Percentiles rank a stretch among this genome's conserved stretches.
Evolutionary conservation across 1,284 basidiomycete genomes (phyloP).

Genomic region (Ustilago crameri): DNA sequence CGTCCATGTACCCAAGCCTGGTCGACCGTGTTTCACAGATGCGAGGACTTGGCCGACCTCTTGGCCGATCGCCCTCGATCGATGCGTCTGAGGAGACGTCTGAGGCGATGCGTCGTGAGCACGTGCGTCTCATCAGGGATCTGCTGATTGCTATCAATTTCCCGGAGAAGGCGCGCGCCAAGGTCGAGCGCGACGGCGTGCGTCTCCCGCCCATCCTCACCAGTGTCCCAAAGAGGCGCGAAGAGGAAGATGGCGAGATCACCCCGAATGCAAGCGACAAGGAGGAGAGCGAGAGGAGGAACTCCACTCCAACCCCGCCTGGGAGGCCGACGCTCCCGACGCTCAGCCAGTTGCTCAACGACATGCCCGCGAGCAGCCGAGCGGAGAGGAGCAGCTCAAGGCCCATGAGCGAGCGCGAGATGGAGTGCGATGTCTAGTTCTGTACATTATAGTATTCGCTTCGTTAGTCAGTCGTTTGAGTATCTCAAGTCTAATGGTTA

Average conservation of each 20-base stretch:
- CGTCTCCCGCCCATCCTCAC: constrained; percentile 43
- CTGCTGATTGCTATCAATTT: constrained; percentile 60
- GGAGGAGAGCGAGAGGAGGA: constrained; percentile 24
- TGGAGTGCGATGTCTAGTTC: constrained; percentile 16
- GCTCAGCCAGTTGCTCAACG: constrained; percentile 47
- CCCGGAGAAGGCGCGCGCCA: constrained; percentile 35
- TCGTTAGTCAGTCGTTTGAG: neutral
- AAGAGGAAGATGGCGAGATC: constrained; percentile 26
- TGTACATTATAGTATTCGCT: neutral
- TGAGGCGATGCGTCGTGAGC: constrained; percentile 35
- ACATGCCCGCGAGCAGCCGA: constrained; percentile 15
- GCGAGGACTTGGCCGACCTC: constrained; percentile 40
- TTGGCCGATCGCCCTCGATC: constrained; percentile 2
- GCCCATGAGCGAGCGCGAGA: constrained; percentile 34
- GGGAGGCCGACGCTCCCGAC: constrained; percentile 50
- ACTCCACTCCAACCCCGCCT: constrained; percentile 37
- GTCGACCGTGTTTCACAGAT: constrained; percentile 41
- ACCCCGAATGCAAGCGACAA: constrained; percentile 17
- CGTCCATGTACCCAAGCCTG: constrained; percentile 49
- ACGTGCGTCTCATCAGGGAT: constrained; percentile 52
- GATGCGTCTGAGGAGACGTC: constrained; percentile 7
- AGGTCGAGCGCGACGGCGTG: constrained; percentile 17
- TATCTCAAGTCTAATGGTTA: too few relatives aligned
- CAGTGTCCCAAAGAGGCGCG: neutral
- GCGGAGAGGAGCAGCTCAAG: neutral